Evolutionary conservation across 129 eudicot species (phyloP).

Genomic region (Chrysanthemum makinoi): DNA sequence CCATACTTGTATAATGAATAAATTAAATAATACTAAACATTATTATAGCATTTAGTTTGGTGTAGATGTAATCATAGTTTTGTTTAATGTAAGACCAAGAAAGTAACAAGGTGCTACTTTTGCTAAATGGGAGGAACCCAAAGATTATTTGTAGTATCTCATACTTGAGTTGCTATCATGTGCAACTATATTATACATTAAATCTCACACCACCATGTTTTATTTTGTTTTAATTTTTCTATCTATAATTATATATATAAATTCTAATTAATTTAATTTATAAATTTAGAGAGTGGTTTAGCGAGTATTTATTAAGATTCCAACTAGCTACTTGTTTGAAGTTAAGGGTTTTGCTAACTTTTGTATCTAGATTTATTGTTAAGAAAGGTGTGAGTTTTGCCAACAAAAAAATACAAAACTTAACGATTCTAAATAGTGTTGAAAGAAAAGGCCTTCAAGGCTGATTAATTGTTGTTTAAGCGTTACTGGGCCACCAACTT

Average conservation of each 20-base stretch:
- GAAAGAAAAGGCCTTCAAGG: too few species aligned
- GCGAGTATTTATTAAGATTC: too few species aligned
- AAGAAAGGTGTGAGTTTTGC: too few species aligned
- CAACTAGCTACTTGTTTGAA: too few species aligned
- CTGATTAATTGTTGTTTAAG: too few species aligned
- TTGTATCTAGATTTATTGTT: too few species aligned
- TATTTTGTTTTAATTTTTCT: slow-evolving; percentile 18
- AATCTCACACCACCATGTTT: slow-evolving; percentile 29
- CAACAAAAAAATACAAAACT: too few species aligned
- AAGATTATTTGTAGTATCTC: slow-evolving; percentile 23
- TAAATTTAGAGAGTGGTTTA: not conserved
- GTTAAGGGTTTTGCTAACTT: too few species aligned
- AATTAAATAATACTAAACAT: slow-evolving; percentile 3
- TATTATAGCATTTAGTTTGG: slow-evolving; percentile 17
- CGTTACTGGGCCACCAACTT: too few species aligned
- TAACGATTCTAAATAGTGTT: too few species aligned
- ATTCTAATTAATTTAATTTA: not conserved
- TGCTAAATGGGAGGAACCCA: slow-evolving; percentile 43
- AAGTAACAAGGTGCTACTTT: slow-evolving; percentile 46
- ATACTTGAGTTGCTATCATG: slow-evolving; percentile 29
- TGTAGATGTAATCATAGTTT: slow-evolving; percentile 29
- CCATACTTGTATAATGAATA: slow-evolving; percentile 7
- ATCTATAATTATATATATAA: not conserved
- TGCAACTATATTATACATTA: slow-evolving; percentile 34
- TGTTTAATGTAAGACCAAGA: slow-evolving; percentile 29